These are phyloP conservation scores for Tetrahymena malaccensis DNA, from an alignment of 73 alveolate genomes.

Conservation along the genomic window DNA sequence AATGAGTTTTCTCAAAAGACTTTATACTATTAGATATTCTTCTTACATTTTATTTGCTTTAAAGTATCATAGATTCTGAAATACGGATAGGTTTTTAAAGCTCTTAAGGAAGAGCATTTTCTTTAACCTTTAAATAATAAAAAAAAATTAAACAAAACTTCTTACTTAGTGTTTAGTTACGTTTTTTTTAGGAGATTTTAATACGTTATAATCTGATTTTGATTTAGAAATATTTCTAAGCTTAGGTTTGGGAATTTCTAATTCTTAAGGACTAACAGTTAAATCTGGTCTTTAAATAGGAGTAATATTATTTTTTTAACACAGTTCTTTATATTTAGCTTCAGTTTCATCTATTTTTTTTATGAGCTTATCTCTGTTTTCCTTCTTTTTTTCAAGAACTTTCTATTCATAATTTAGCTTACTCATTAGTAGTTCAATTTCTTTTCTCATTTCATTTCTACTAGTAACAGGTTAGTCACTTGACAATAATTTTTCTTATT, in stretches of 20 bases:
- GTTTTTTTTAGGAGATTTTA: neutral
- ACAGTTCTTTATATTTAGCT: neutral
- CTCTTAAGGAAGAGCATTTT: neutral
- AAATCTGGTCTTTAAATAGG: neutral
- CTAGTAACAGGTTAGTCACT: neutral
- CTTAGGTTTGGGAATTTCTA: neutral
- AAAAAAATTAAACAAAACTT: neutral
- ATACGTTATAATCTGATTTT: neutral
- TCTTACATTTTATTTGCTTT: neutral
- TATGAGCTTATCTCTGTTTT: neutral
- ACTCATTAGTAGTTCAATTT: neutral
- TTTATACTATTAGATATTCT: neutral
- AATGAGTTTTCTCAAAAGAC: neutral
- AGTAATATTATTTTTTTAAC: neutral
- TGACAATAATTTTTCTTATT: neutral
- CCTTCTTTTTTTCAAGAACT: neutral
- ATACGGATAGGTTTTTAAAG: neutral
- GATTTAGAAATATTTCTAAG: neutral
- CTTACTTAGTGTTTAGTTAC: neutral
- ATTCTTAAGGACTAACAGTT: neutral
- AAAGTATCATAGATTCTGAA: neutral
- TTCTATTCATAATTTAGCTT: neutral
- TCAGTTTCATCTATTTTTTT: neutral
- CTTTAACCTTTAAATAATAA: neutral
- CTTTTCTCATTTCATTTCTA: neutral